Evolutionary conservation across 1,284 basidiomycete species (phyloP), one percentile per base, ranked within the genome.

Genomic region (Anthracocystis setariae): DNA sequence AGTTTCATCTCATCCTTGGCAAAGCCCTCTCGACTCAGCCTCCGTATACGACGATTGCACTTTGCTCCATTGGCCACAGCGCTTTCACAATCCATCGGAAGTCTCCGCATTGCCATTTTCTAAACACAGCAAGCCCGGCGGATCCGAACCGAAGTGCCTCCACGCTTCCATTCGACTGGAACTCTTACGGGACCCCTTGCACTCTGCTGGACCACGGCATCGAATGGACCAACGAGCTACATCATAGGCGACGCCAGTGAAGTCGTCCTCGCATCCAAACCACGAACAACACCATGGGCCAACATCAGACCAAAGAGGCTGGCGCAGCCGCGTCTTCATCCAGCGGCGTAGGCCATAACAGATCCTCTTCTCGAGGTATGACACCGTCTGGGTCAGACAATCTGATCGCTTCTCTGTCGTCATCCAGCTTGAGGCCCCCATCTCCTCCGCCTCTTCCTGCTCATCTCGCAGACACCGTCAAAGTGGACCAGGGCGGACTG

Each of bases 401-500:
- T 23, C 15, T 69, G 23, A 32, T 69, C 40, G 58, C 62, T 5
- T 66, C 68, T 15, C 46, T 63, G 2, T 67, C 64, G 9, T 47
- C 69, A 12, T 29, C 69, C 25, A 67, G 52, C 35, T 27, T 67
- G 13, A 47, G 54, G 15, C 69, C 62, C 3, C 62, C 66, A 3
- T 47, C 67, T 15, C 72, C 67, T 15, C 56, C 62, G 7, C 63
- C 67, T 8, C 67, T 67, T 12, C 63, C 68, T 10, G 46, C 71
- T 18, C 60, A 63, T 54, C 65, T 78, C 13, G 49, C 63, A 8
- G 67, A 73, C 29, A 37, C 50, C 17, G 75, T 76, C 46, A 56
- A 54, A 18, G 84, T 87, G 42, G 85, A 86, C 63, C 84, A 84
- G 72, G 95, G 95, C 55, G 87, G 88, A 82, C 88, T 97, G 49